Evolutionary conservation across 164 flowering plant genomes (phyloP), one percentile per base, ranked within the genome.

Genomic region (Malania oleifera): DNA sequence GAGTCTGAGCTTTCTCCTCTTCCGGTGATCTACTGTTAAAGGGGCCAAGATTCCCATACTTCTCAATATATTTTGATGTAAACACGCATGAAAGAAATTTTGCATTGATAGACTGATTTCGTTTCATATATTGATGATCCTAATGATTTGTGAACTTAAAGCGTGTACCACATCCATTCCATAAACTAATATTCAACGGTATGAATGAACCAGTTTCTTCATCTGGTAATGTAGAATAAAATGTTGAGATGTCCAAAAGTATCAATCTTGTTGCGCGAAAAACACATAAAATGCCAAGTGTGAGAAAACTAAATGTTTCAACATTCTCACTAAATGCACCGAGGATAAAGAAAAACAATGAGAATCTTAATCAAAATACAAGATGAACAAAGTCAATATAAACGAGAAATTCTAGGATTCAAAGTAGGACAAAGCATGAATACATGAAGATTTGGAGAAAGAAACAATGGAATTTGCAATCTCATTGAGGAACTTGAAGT

Each of bases 1-100:
- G 79, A 51, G 70, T 54, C 49, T 74, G 77, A 61, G 81, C 85
- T 68, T 77, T 80, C 62, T 80, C 91, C 53, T 82, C 83, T 26
- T 62, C 69, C 14, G 77, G 80, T 29, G 85, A 81, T 62, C 74
- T 73, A 68, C 79, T 69, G 64, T 43, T n/a, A 62, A 31, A 13
- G 51, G n/a, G 52, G 10, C 18, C 48, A 62, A 35, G 45, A 17
- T 23, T 28, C 15, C 52, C 25, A 43, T 46, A 22, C 3, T 23
- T 3, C 10, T 46, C 26, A 22, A 46, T 46, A 23, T 46, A 20
- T 22, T 46, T 20, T 20, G 26, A 46, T 13, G n/a, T 15, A 17
- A 18, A 4, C 20, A 23, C 22, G 26, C n/a, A 20, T 22, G 3
- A 8, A 46, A 8, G 26, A 26, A 46, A 46, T 22, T 20, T n/a